Conservation (phyloP, 2,329 filamentous ascomycete genomes). For the Cadophora gregata region DNA sequence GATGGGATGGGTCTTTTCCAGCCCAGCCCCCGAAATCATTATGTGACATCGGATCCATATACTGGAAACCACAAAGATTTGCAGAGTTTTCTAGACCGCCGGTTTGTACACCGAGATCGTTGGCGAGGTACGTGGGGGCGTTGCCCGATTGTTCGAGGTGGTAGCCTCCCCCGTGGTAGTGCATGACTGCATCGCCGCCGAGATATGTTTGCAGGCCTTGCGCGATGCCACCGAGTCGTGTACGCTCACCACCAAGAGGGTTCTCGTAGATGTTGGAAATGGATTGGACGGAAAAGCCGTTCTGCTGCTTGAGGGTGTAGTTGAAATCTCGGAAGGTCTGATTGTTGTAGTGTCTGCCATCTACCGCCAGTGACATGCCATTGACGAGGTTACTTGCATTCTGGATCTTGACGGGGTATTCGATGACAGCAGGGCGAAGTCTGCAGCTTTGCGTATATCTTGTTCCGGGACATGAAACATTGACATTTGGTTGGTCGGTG, state of each 20-base stretch:
- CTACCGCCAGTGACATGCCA: conserved; percentile 8
- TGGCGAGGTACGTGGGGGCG: conserved; percentile 8
- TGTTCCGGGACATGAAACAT: conserved; percentile 15
- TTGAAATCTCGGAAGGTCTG: conserved; percentile 14
- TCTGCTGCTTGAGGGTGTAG: conserved; percentile 11
- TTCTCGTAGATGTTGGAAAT: conserved; percentile 10
- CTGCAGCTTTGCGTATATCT: conserved; percentile 2
- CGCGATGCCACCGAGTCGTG: conserved; percentile 5
- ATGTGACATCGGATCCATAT: neutral
- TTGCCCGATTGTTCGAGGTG: conserved; percentile 10
- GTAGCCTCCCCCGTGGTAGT: conserved; percentile 11
- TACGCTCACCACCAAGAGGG: conserved; percentile 3
- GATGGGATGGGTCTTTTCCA: conserved; percentile 9
- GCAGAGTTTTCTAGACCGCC: conserved; percentile 4
- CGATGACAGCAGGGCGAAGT: conserved; percentile 8
- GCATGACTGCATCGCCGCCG: conserved; percentile 14
- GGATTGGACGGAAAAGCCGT: conserved; percentile 8
- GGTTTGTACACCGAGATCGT: conserved; percentile 2
- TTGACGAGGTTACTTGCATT: conserved; percentile 2
- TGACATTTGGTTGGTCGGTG: neutral
- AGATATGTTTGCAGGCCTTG: conserved; percentile 14
- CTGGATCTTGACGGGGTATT: conserved; percentile 13
- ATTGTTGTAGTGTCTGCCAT: conserved; percentile 8
- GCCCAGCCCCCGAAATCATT: conserved; percentile 8
- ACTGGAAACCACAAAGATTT: conserved; percentile 12